Base-by-base conservation (phyloP, 495 filamentous ascomycete species). In the Lasiosphaeria ovina region DNA sequence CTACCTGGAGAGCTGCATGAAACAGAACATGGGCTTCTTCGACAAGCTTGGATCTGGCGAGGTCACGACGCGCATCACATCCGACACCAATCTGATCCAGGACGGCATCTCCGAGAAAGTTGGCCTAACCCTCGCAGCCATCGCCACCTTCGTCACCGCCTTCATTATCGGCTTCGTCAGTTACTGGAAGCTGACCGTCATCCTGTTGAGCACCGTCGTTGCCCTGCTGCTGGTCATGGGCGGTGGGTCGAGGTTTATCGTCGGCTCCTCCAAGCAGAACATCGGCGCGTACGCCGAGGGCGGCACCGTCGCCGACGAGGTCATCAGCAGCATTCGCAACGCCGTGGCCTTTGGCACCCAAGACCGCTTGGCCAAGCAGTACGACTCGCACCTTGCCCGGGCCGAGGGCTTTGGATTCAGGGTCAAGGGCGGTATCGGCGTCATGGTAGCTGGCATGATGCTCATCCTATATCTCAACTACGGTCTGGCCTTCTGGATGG, bases 401-500 rank as follows among this genome's bases (percentile, higher is more conserved):
- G 94, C 92, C 33, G 86, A 95, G 69, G 83, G 76, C 65, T 92
- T 83, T 75, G 93, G 93, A 11, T 83, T 83, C 74, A 92, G 87
- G 74, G 79, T 86, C 64, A 90, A 95, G 70, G 73, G 81, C 44
- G 76, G 82, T 3, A 69, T 93, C 35, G 89, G 84, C 24, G 60
- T 87, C 31, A 92, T 97, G 90, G 77, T 98, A 44, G 90, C 86
- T 49, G 76, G 79, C 47, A 89, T 96, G 86, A 91, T 97, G 78
- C 76, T 81, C 57, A 77, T 93, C 57, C 82, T 98, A 61, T 97
- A 92, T 67, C 72, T 93, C 44, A 95, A 93, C 73, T 97, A 97
- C 65, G 90, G 88, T 49, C 83, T 98, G 42, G 88, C 92, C 42
- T 98, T 98, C 77, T 98, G 94, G 94, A 89, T 92, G 80, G 94